Conservation (phyloP, 2,329 filamentous ascomycete genomes). For the Penicillium hordei region DNA sequence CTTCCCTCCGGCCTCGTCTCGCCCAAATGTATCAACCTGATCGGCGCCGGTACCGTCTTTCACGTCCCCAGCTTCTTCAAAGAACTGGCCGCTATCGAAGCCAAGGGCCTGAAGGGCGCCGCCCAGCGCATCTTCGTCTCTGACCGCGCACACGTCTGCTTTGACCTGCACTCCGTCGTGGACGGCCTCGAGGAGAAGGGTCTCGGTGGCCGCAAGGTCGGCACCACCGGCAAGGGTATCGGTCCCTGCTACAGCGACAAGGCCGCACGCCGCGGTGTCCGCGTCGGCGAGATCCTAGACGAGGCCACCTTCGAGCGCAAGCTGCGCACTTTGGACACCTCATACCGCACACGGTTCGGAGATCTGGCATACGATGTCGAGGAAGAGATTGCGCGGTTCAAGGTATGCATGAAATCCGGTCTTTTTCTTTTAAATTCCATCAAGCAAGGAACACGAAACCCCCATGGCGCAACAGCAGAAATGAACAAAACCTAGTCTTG, state of each 20-base stretch:
- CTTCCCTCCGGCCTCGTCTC: conserved; percentile 49
- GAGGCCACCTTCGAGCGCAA: conserved; percentile 57
- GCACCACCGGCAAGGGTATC: conserved; percentile 52
- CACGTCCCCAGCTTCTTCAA: conserved; percentile 52
- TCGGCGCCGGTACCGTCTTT: conserved; percentile 49
- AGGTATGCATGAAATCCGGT: conserved; percentile 39
- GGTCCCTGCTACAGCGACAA: conserved; percentile 64
- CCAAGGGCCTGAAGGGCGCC: conserved; percentile 45
- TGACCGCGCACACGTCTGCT: conserved; percentile 48
- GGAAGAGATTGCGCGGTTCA: conserved; percentile 59
- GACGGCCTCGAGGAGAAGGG: conserved; percentile 49
- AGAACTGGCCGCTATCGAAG: conserved; percentile 45
- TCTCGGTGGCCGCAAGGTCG: conserved; percentile 48
- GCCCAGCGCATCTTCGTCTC: conserved; percentile 47
- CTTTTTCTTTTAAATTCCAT: background rate
- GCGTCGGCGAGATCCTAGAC: conserved; percentile 59
- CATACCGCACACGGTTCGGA: conserved; percentile 60
- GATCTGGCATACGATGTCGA: conserved; percentile 60
- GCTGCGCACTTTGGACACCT: conserved; percentile 51
- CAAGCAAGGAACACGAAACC: background rate
- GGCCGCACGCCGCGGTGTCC: conserved; percentile 59
- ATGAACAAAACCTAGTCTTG: background rate
- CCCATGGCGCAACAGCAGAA: background rate
- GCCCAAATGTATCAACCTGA: conserved; percentile 47
- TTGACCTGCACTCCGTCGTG: conserved; percentile 47